Evolutionary conservation across 352 stramenopile species (phyloP), one percentile per base, ranked within the genome.

Genomic region (Globisporangium uncinulatum): DNA sequence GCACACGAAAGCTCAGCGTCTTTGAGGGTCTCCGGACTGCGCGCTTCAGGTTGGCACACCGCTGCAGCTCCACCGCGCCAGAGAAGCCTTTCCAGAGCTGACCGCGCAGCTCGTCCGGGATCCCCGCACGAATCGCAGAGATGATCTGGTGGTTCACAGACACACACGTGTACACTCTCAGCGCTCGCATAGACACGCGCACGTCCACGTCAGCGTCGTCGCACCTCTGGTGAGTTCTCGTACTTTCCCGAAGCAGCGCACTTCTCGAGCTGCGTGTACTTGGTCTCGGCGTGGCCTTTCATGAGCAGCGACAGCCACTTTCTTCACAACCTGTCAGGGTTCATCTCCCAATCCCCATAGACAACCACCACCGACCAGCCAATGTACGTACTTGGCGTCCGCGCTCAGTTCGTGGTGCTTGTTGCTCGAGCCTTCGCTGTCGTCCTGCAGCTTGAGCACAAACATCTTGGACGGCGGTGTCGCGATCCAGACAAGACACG

Each of bases 381-480:
- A 29, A 29, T 29, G 24, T 42, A 49, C 58, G 44, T 44, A 80
- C 71, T 86, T 92, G 5, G 81, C 80, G 36, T 61, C 73, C n/a
- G 73, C 57, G 10, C 75, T 84, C 19, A 89, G 67, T 60, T 92
- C 79, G n/a, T 41, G 48, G 50, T 71, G 67, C 4, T 63, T 65
- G 8, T 51, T 54, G 32, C 51, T 57, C 13, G 57, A 54, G 19
- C 71, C 61, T 60, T 89, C 81, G 13, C 79, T 66, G 24, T 86
- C 77, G 14, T 92, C 79, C 62, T 88, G 73, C 2, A 92, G 63
- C 59, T 86, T 92, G 24, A 92, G 42, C 32, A 92, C 79, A 54
- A 92, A 92, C 80, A 91, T 87, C 42, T 92, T 92, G 6, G 83
- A 92, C 10, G 83, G 83, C 32, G 83, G 83, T 7, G 79, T 91